Base-by-base conservation (phyloP, 1,284 basidiomycete species). In the Boletus nobilissimus region DNA sequence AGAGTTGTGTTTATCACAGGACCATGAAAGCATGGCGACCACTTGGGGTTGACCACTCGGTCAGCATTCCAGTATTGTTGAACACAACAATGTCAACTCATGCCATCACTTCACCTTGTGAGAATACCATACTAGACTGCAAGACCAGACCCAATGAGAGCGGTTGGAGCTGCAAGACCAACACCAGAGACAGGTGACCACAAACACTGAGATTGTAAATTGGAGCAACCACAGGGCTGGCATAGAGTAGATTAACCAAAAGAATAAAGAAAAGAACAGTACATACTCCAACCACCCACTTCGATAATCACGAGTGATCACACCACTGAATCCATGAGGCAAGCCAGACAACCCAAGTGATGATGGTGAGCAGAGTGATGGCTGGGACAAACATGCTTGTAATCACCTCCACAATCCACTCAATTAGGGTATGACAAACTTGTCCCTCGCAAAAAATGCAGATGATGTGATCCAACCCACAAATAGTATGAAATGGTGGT, bases 21-120 rank as follows among this genome's bases (percentile, higher is more conserved):
- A n/a, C n/a, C n/a, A n/a, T n/a, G n/a, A n/a, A n/a, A n/a, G n/a
- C n/a, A n/a, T n/a, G n/a, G n/a, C n/a, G n/a, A n/a, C n/a, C n/a
- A 97, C 94, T 29, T 86, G 87, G 11, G 92, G 91, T 75, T 93
- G 90, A 26, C 90, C 94, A 94, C 72, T 91, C 87, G 0, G 96
- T 97, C 38, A 97, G 84, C 0, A 96, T 97, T 7, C 96, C 96
- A 0, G 96, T 97, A 86, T 97, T 97, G 86, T 97, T 95, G 79
- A 97, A 95, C 2, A 94, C 92, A 39, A 97, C 84, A 43, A 92
- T 82, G 80, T 94, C 91, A 63, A 96, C 88, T 76, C 92, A 90
- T 0, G 94, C 92, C 71, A 95, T 94, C 72, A 96, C 95, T 84
- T 96, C 94, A 9, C 96, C 96, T 18, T 24, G 92, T 95, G 22